A percentile compares a stretch with the other conserved stretches of the same genome.
These are phyloP conservation scores for Bacterosira constricta DNA, from an alignment of 108 stramenopile genomes.

Conservation along the genomic window DNA sequence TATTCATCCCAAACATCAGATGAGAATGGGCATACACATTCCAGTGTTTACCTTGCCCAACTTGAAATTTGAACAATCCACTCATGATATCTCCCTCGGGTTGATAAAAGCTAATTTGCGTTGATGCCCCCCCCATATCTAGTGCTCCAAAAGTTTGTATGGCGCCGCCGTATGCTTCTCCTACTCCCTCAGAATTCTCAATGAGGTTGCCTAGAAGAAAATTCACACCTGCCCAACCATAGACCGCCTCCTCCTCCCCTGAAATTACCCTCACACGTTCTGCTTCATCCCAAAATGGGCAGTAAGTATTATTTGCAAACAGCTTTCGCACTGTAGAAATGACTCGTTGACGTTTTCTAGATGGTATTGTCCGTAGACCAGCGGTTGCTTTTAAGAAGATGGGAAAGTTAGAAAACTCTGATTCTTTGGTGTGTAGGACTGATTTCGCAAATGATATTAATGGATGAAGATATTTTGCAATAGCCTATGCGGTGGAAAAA, in stretches of 20 bases:
- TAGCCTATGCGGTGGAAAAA: slow-evolving; percentile 14
- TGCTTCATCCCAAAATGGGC: slow-evolving; percentile 80
- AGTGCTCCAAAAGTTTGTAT: slow-evolving; percentile 78
- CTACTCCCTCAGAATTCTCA: slow-evolving; percentile 59
- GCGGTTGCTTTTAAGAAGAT: slow-evolving; percentile 94
- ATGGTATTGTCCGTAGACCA: slow-evolving; percentile 74
- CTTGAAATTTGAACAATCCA: slow-evolving; percentile 85
- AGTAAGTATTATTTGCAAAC: slow-evolving; percentile 66
- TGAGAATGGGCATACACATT: slow-evolving; percentile 92
- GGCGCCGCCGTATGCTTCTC: slow-evolving; percentile 40
- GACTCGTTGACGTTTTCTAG: slow-evolving; percentile 61
- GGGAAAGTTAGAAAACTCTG: slow-evolving; percentile 68
- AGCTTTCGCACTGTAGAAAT: slow-evolving; percentile 64
- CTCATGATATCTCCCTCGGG: slow-evolving; percentile 83
- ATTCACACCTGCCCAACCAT: slow-evolving; percentile 91
- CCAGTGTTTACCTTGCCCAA: slow-evolving; percentile 85
- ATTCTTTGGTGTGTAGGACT: slow-evolving; percentile 73
- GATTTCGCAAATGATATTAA: slow-evolving; percentile 85
- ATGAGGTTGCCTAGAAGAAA: slow-evolving; percentile 77
- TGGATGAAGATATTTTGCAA: slow-evolving; percentile 76
- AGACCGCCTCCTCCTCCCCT: slow-evolving; percentile 93
- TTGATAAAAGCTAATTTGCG: slow-evolving; percentile 87
- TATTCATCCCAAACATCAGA: slow-evolving; percentile 86
- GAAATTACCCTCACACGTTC: slow-evolving; percentile 83
- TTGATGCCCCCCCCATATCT: slow-evolving; percentile 90